Evolutionary conservation across 1,284 basidiomycete genomes (phyloP).

Genomic region (Cryptococcus sp.): DNA sequence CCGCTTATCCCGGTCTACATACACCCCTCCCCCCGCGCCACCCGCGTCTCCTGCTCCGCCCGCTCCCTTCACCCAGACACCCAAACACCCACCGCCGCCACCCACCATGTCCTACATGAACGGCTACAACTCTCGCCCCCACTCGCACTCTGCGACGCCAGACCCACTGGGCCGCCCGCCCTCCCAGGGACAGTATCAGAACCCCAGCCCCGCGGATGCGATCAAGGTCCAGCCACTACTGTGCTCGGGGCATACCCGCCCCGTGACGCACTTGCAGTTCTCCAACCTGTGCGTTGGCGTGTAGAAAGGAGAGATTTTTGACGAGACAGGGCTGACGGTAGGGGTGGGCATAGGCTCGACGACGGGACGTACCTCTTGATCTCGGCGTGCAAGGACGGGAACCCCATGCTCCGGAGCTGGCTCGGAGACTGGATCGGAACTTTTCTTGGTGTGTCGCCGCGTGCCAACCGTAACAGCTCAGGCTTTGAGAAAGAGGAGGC

Average conservation of each 20-base stretch:
- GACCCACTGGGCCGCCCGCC: constrained; percentile 7
- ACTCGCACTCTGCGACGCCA: constrained; percentile 24
- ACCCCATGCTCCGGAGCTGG: constrained; percentile 94
- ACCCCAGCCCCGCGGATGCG: constrained; percentile 16
- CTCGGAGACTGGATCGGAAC: constrained; percentile 99
- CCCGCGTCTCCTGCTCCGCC: no score
- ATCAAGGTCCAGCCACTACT: constrained; percentile 52
- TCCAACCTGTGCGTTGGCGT: constrained; percentile 56
- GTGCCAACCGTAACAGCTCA: no score
- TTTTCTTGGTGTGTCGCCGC: constrained; percentile 63
- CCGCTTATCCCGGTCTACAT: neutral
- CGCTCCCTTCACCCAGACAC: no score
- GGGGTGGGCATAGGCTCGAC: constrained; percentile 50
- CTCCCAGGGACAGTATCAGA: constrained; percentile 6
- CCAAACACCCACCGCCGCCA: neutral
- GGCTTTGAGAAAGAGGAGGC: neutral
- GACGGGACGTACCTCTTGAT: constrained; percentile 83
- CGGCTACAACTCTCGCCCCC: constrained; percentile 23
- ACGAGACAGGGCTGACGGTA: constrained; percentile 28
- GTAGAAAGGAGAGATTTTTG: neutral
- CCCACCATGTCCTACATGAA: constrained; percentile 23
- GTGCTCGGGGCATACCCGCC: constrained; percentile 61
- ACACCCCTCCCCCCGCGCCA: neutral
- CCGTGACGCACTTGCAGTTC: constrained; percentile 91
- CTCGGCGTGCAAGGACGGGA: constrained; percentile 94